phyloP scores from a whole-genome alignment of 768 basidiomycete species.

The Lentinula boryana region DNA sequence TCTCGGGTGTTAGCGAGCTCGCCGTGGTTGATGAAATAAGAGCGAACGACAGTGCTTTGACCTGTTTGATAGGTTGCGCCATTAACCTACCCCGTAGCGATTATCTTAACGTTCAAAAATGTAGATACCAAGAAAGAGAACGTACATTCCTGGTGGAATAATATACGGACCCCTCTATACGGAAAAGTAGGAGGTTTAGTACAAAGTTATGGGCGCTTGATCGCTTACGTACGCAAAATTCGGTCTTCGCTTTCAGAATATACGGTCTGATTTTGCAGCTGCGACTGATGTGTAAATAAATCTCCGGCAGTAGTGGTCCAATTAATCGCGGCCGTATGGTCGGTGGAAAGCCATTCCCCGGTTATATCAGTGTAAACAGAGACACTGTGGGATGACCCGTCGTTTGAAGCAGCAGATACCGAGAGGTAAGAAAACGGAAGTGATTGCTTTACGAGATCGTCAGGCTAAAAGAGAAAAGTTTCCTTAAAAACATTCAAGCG shows the following conservation, averaged over 20 bases:
- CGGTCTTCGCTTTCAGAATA: constrained; percentile 38
- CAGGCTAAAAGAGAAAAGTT: constrained; percentile 26
- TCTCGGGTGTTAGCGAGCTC: constrained; percentile 34
- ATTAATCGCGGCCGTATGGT: constrained; percentile 26
- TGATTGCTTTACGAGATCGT: constrained; percentile 43
- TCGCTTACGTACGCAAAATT: constrained; percentile 32
- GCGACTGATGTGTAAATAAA: constrained; percentile 38
- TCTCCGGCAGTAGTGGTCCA: constrained; percentile 37
- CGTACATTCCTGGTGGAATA: constrained; percentile 27
- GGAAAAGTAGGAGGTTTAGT: neutral
- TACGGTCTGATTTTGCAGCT: constrained; percentile 22
- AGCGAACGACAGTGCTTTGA: constrained; percentile 29
- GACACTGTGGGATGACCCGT: constrained; percentile 31
- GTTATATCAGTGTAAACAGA: constrained; percentile 45
- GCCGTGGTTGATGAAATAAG: constrained; percentile 33
- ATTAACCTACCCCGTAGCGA: neutral
- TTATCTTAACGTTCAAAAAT: neutral
- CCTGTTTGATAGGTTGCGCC: constrained; percentile 41
- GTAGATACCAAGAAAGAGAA: neutral
- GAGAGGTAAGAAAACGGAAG: constrained; percentile 46
- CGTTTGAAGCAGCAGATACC: constrained; percentile 28
- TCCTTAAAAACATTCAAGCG: neutral
- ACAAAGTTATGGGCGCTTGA: neutral
- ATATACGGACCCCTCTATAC: constrained; percentile 39
- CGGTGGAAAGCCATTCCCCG: constrained; percentile 33